phyloP scores from a whole-genome alignment of 805 yeast genomes.

The Debaryomyces tyrocola region DNA sequence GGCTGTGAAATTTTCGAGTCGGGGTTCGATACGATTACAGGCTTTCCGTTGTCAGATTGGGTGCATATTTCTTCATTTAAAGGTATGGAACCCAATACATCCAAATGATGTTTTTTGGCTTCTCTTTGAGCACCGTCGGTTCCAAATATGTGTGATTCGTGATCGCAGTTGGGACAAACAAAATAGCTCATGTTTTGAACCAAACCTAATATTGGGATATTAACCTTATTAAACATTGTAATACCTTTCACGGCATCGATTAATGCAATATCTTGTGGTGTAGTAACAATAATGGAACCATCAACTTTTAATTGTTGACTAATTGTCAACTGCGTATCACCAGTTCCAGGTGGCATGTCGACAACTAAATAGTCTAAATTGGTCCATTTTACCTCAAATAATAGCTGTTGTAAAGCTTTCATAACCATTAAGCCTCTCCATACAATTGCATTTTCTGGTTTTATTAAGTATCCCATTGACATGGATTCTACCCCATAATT shows the following conservation, averaged over 20 bases:
- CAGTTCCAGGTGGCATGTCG: slow-evolving; percentile 93
- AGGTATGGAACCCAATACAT: slow-evolving; percentile 67
- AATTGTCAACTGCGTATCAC: slow-evolving; percentile 82
- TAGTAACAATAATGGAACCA: slow-evolving; percentile 80
- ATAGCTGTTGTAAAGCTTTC: slow-evolving; percentile 81
- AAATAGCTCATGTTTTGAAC: slow-evolving; percentile 83
- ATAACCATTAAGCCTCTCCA: slow-evolving; percentile 89
- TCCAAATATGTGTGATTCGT: slow-evolving; percentile 76
- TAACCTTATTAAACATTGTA: slow-evolving; percentile 70
- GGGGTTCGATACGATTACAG: slow-evolving; percentile 50
- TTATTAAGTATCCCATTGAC: slow-evolving; percentile 85
- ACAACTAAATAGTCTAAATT: slow-evolving; percentile 65
- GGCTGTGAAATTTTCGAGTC: slow-evolving; percentile 37
- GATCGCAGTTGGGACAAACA: slow-evolving; percentile 73
- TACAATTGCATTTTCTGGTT: slow-evolving; percentile 67
- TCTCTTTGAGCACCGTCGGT: slow-evolving; percentile 56
- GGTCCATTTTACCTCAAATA: slow-evolving; percentile 80
- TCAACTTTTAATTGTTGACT: slow-evolving; percentile 74
- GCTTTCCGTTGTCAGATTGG: slow-evolving; percentile 65
- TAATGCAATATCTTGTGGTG: slow-evolving; percentile 84
- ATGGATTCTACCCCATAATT: slow-evolving; percentile 79
- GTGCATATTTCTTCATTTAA: slow-evolving; percentile 58
- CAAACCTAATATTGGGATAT: slow-evolving; percentile 71
- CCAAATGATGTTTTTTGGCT: slow-evolving; percentile 47
- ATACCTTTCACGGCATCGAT: slow-evolving; percentile 80